Conservation (phyloP, 2,329 filamentous ascomycete genomes). For the Penicillium decumbens region DNA sequence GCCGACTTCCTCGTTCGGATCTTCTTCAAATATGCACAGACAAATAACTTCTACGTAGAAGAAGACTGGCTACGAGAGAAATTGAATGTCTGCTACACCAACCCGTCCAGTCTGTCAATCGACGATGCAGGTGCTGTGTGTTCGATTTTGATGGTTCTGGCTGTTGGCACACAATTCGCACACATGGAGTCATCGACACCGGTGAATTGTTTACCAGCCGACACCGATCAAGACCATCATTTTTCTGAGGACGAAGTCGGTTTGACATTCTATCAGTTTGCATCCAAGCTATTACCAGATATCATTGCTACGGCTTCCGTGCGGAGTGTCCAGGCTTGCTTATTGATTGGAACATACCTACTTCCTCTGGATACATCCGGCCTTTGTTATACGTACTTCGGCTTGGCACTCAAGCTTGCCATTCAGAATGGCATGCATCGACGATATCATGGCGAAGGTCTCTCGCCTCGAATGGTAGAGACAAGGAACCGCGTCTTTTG, state of each 20-base stretch:
- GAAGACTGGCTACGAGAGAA: slow-evolving; percentile 41
- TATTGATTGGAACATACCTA: slow-evolving; percentile 54
- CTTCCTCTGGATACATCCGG: slow-evolving; percentile 55
- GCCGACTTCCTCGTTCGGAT: slow-evolving; percentile 42
- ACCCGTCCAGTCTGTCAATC: slow-evolving; percentile 32
- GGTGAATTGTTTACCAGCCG: slow-evolving; percentile 29
- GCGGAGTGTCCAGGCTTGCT: slow-evolving; percentile 56
- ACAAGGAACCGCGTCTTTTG: slow-evolving; percentile 55
- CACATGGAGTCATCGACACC: slow-evolving; percentile 40
- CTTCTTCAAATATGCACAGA: slow-evolving; percentile 44
- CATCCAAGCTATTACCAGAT: slow-evolving; percentile 52
- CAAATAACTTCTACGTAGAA: slow-evolving; percentile 44
- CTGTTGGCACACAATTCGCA: slow-evolving; percentile 44
- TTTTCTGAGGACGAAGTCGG: slow-evolving; percentile 53
- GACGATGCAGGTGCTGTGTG: slow-evolving; percentile 42
- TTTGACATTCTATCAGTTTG: slow-evolving; percentile 54
- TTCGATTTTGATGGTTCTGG: slow-evolving; percentile 42
- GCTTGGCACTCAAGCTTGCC: slow-evolving; percentile 53
- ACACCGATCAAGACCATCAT: slow-evolving; percentile 30
- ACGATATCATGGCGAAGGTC: slow-evolving; percentile 46
- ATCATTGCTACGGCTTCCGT: slow-evolving; percentile 55
- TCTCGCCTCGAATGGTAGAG: slow-evolving; percentile 49
- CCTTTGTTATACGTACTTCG: slow-evolving; percentile 55
- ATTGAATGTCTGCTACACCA: slow-evolving; percentile 37
- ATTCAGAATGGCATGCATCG: slow-evolving; percentile 60